Percentiles rank a stretch among this genome's conserved stretches.
phyloP scores from a whole-genome alignment of 164 flowering plant genomes.

The Aristolochia fimbriata region DNA sequence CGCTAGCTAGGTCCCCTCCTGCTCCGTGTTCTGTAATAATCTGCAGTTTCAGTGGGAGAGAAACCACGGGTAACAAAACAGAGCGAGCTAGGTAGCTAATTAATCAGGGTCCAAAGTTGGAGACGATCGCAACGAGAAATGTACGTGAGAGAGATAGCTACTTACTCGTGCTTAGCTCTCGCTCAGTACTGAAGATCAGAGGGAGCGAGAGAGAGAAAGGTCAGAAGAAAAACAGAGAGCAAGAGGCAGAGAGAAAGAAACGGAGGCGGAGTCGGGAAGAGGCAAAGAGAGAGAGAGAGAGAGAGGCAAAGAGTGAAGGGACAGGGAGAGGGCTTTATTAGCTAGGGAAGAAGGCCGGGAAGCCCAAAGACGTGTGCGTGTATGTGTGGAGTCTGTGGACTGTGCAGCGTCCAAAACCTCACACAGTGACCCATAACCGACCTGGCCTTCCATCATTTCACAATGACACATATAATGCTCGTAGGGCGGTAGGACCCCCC shows the following conservation, averaged over 20 bases:
- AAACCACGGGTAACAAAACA: background rate
- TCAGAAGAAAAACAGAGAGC: background rate
- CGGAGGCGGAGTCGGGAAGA: background rate
- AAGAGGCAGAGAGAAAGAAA: background rate
- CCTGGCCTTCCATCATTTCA: slow-evolving; percentile 6
- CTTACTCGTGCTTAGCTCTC: too few species aligned
- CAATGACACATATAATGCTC: slow-evolving; percentile 1
- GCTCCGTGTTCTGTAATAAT: too few species aligned
- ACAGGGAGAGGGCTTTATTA: too few species aligned
- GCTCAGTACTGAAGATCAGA: too few species aligned
- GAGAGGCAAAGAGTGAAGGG: background rate
- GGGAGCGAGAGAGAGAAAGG: background rate
- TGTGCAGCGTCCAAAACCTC: too few species aligned
- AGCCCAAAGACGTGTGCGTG: too few species aligned
- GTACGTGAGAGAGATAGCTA: background rate
- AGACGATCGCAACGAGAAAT: background rate
- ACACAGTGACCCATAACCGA: slow-evolving; percentile 1
- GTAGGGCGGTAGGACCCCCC: background rate
- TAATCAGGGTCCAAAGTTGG: background rate
- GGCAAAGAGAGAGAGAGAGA: slow-evolving; percentile 1
- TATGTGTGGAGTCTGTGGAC: too few species aligned
- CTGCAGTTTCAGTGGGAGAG: background rate
- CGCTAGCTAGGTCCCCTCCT: too few species aligned
- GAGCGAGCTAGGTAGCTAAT: too few species aligned
- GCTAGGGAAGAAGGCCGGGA: too few species aligned